Conservation (phyloP, 2,329 filamentous ascomycete species). For the Canariomyces notabilis region DNA sequence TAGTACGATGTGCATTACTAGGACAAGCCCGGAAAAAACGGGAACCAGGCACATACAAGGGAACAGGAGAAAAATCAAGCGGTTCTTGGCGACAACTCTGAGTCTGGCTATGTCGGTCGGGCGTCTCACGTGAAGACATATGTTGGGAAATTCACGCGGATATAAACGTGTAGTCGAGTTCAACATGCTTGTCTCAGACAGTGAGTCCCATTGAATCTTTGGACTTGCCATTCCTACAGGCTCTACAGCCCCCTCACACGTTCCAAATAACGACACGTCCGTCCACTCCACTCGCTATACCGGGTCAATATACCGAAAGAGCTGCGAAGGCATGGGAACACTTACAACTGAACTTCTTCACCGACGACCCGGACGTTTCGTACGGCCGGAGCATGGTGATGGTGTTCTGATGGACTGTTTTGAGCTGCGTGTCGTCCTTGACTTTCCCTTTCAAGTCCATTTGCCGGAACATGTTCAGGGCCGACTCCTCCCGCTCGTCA, state of each 20-base stretch:
- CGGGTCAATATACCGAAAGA: slow-evolving; percentile 27
- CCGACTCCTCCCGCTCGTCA: slow-evolving; percentile 75
- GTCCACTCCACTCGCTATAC: slow-evolving; percentile 72
- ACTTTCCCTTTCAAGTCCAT: slow-evolving; percentile 97
- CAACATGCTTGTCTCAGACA: slow-evolving; percentile 15
- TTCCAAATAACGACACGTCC: slow-evolving; percentile 77
- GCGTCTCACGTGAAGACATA: no score
- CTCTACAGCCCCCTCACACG: slow-evolving; percentile 42
- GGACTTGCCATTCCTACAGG: slow-evolving; percentile 4
- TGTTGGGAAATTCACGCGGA: neutral
- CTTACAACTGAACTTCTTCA: slow-evolving; percentile 85
- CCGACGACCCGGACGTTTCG: slow-evolving; percentile 57
- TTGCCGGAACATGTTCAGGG: slow-evolving; percentile 95
- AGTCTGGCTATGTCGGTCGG: no score
- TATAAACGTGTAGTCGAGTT: slow-evolving; percentile 9
- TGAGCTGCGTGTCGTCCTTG: slow-evolving; percentile 88
- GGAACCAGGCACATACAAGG: no score
- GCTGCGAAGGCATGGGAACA: slow-evolving; percentile 25
- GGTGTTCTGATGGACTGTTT: slow-evolving; percentile 95
- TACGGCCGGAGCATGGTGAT: slow-evolving; percentile 79
- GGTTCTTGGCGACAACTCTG: no score
- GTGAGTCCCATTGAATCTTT: neutral
- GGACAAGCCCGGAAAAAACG: no score
- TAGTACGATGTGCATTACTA: no score
- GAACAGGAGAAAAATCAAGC: no score